Conservation (phyloP, 495 filamentous ascomycete genomes). For the Haplographium delicatum region DNA sequence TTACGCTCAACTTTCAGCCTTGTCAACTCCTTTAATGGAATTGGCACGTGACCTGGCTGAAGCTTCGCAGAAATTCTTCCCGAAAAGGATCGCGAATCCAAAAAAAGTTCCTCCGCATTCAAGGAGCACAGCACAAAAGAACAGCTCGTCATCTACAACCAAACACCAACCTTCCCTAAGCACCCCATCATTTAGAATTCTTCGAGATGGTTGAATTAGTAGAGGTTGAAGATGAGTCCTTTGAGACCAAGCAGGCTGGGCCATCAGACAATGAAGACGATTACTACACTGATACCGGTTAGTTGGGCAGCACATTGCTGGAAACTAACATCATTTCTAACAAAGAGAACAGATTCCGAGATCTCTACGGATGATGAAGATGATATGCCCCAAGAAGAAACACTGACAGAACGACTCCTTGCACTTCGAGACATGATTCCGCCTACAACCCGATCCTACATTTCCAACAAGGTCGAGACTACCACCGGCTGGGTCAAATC, state of each 20-base stretch:
- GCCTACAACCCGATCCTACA: conserved; percentile 66
- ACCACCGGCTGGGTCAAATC: conserved; percentile 55
- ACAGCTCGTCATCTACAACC: neutral
- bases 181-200: neutral
- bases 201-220: conserved; percentile 88
- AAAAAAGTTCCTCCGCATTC: conserved; percentile 7
- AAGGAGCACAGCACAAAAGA: neutral
- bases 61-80: too few relatives aligned
- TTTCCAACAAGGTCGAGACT: conserved; percentile 53
- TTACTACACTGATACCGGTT: conserved; percentile 87
- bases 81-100: too few relatives aligned
- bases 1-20: too few relatives aligned
- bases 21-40: too few relatives aligned
- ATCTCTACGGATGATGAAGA: conserved; percentile 55
- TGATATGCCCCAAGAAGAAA: conserved; percentile 43
- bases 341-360: conserved; percentile 49
- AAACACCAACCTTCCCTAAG: neutral
- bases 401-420: conserved; percentile 70
- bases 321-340: conserved; percentile 14
- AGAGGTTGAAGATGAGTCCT: conserved; percentile 95
- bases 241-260: conserved; percentile 64
- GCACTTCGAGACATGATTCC: conserved; percentile 92
- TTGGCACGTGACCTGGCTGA: too few relatives aligned
- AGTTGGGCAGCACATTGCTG: conserved; percentile 22
- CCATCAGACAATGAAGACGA: conserved; percentile 74